These are phyloP conservation scores for Voacanga thouarsii DNA, from an alignment of 257 asterid genomes.

Conservation along the genomic window DNA sequence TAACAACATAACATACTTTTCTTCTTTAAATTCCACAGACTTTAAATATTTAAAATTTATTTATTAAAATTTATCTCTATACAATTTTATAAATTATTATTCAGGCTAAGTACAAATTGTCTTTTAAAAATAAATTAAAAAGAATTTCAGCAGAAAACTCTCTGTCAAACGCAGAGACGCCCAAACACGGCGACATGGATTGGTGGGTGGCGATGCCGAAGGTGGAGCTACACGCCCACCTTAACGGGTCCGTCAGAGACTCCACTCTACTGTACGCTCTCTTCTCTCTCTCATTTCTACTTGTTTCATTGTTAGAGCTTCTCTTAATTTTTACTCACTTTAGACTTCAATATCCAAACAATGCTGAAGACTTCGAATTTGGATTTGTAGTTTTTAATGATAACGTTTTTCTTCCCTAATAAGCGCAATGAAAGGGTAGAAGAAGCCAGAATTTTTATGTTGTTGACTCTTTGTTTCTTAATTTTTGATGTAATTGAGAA, in stretches of 20 bases:
- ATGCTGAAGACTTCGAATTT: not conserved
- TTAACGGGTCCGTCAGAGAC: constrained; percentile 87
- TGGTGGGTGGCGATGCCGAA: constrained; percentile 81
- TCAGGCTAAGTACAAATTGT: too few relatives aligned
- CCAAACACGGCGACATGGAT: constrained; percentile 37
- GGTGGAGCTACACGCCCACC: constrained; percentile 88
- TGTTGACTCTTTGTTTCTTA: not conserved
- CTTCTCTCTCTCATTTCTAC: not conserved
- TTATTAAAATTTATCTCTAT: too few relatives aligned
- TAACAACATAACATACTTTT: too few relatives aligned
- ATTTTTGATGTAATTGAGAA: not conserved
- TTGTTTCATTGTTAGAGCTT: not conserved
- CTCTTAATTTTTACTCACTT: too few relatives aligned
- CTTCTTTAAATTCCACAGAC: too few relatives aligned
- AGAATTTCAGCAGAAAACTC: too few relatives aligned
- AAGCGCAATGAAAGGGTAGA: too few relatives aligned
- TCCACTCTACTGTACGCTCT: constrained; percentile 63
- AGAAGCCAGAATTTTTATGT: not conserved
- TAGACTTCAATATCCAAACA: not conserved
- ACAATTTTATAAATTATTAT: too few relatives aligned
- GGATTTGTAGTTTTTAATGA: not conserved
- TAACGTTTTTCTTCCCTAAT: too few relatives aligned
- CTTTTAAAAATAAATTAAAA: too few relatives aligned
- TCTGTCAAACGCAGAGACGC: not conserved
- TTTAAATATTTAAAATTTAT: too few relatives aligned